Base-by-base conservation (phyloP, 1,284 basidiomycete genomes). In the Sporisorium scitamineum region DNA sequence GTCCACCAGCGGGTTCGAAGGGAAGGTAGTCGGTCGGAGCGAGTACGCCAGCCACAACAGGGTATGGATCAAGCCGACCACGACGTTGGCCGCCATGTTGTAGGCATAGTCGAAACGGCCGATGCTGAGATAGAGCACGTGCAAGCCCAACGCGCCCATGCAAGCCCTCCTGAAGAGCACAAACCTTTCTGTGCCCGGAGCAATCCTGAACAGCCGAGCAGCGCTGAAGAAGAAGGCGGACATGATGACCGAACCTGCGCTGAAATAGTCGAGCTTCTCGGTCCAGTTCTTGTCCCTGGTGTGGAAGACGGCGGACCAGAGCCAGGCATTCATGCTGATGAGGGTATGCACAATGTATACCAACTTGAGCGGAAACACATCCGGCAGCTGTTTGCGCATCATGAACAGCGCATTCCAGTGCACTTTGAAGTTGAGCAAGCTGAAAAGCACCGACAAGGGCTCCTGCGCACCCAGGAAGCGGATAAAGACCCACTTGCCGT, bases 191-290 rank as follows among this genome's bases (percentile, higher is more conserved):
- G 61, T 47, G 26, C 66, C 70, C 7, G 82, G 81, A 1, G 67
- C 80, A 22, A 85, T 61, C 24, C 83, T 78, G 32, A 79, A 76
- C n/a, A 86, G 63, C n/a, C 87, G 75, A 37, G 81, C 72, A 24
- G 83, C 56, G 11, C 79, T 83, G 32, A 85, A 87, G 84, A 95
- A 94, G 51, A 97, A 87, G 71, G 92, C 91, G 83, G 92, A 92
- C 91, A 87, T 70, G 55, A 86, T 82, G 47, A 83, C 91, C 26
- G 93, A 87, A 0, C 92, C 95, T 2, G 97, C 97, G 7, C 93
- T 94, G 85, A 98, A 97, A 86, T 99, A 99, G 85, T 99, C 96
- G 78, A 95, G 80, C 74, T 92, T 93, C 86, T 99, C 97, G 1
- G 96, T 99, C 45, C 87, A 85, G 2, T 91, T 90, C 20, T 90